phyloP scores from a whole-genome alignment of 371 early-diverging fungal species.

The Smittium culicis region DNA sequence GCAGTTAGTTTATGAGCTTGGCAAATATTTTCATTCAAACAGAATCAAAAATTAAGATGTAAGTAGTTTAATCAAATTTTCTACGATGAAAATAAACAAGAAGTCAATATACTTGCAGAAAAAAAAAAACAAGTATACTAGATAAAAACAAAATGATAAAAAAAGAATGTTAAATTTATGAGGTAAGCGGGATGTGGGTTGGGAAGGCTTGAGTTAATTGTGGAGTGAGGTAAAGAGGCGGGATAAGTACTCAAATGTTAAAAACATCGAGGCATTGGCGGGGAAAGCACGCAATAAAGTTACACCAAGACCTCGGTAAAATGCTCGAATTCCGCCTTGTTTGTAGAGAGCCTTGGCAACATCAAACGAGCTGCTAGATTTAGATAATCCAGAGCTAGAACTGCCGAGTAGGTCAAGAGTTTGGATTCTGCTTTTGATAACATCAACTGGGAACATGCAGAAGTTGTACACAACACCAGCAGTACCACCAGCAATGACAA shows the following conservation, averaged over 20 bases:
- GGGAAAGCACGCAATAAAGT: conserved; percentile 81
- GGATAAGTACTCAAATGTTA: conserved; percentile 42
- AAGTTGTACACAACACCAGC: conserved; percentile 88
- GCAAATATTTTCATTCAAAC: too few species aligned
- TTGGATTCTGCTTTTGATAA: conserved; percentile 87
- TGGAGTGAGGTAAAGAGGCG: background rate
- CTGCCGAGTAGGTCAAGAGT: conserved; percentile 55
- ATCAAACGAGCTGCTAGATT: conserved; percentile 34
- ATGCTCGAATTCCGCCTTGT: conserved; percentile 64
- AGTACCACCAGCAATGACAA: conserved; percentile 78
- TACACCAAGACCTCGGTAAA: conserved; percentile 89
- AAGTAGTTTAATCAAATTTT: too few species aligned
- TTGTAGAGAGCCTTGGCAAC: conserved; percentile 54
- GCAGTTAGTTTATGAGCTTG: too few species aligned
- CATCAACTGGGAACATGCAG: conserved; percentile 84
- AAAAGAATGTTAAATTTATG: background rate
- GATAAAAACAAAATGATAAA: too few species aligned
- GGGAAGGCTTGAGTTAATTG: background rate
- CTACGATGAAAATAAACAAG: too few species aligned
- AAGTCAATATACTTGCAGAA: too few species aligned
- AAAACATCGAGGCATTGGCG: conserved; percentile 82
- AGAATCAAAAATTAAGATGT: too few species aligned
- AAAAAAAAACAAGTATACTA: too few species aligned
- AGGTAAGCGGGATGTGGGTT: background rate
- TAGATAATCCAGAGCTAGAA: conserved; percentile 9